These are phyloP conservation scores for Hortiboletus flavorubellus DNA, from an alignment of 768 basidiomycete genomes.

Conservation along the genomic window DNA sequence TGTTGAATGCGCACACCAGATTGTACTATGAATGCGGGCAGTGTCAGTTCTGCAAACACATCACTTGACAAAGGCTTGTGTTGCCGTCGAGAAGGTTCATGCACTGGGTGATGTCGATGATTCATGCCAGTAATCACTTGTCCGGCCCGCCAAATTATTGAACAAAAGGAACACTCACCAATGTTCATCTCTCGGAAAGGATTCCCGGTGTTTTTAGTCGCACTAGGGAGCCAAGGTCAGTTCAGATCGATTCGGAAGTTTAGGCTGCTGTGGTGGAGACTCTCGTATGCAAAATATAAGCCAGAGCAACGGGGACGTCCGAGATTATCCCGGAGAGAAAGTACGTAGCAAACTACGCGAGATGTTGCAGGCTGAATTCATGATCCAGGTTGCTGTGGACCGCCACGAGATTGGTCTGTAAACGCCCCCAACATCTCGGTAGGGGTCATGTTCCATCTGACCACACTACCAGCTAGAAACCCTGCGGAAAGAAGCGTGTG, in stretches of 20 bases:
- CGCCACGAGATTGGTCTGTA: constrained; percentile 6
- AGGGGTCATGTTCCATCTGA: constrained; percentile 30
- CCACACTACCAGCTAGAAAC: constrained; percentile 28
- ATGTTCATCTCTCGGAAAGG: not conserved
- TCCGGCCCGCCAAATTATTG: too few species aligned
- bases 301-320: not conserved
- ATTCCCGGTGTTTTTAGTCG: not conserved
- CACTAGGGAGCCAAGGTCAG: not conserved
- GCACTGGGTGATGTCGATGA: too few species aligned
- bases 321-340: not conserved
- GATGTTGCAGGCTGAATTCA: not conserved
- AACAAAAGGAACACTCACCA: not conserved
- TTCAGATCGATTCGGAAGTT: not conserved
- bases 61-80: too few species aligned
- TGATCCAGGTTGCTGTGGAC: not conserved
- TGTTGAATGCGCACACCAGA: too few species aligned
- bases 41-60: too few species aligned
- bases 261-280: not conserved
- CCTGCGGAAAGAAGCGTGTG: constrained; percentile 8
- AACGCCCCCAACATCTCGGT: constrained; percentile 19
- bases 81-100: too few species aligned
- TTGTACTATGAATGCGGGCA: too few species aligned
- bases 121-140: too few species aligned
- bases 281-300: not conserved
- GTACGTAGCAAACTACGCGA: constrained; percentile 1